Evolutionary conservation across 1,284 basidiomycete species (phyloP), one percentile per base, ranked within the genome.

Genomic region (Anthracocystis walkeri): DNA sequence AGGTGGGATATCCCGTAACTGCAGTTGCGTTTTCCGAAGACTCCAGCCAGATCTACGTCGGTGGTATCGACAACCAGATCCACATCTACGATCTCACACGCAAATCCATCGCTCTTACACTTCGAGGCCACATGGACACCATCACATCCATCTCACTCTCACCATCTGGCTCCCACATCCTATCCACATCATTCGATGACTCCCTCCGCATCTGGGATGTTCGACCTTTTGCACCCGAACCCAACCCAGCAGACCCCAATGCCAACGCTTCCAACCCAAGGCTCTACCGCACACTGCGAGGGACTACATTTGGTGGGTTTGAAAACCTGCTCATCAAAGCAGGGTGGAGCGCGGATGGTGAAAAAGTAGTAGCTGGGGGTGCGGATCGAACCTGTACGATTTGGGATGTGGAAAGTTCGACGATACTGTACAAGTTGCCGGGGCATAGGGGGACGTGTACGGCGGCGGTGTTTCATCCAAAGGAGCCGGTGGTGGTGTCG

Each of bases 361-460:
- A 78, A 20, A 79, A 73, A 14, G 78, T 84, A 16, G 80, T 74
- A 0, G 70, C 75, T 7, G 83, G 83, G 16, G 75, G 83, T 11
- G 80, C 78, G 27, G 83, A 84, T 64, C 64, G 81, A 49, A 83
- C 81, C 3, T 80, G 77, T 44, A 84, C 80, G 1, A 66, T 84
- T n/a, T 84, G 83, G 83, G 75, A 82, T 42, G 77, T 80, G 2
- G 77, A 81, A 46, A 73, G 64, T 25, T 65, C 66, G 33, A 62
- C 70, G 18, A 79, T 84, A 6, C 51, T 83, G 44, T 84, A 82
- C 68, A 84, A 84, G 63, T 66, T 85, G 23, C 84, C 84, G 3
- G 84, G 84, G 4, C 84, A 85, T 58, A 77, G 72, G 59, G 84
- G 84, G 4, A 83, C 83, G 1, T 82, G 80, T 46, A 85, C 84